A percentile compares a stretch with the other conserved stretches of the same genome.
These are phyloP conservation scores for Leccinellum luteum DNA, from an alignment of 768 basidiomycete genomes.

Conservation along the genomic window DNA sequence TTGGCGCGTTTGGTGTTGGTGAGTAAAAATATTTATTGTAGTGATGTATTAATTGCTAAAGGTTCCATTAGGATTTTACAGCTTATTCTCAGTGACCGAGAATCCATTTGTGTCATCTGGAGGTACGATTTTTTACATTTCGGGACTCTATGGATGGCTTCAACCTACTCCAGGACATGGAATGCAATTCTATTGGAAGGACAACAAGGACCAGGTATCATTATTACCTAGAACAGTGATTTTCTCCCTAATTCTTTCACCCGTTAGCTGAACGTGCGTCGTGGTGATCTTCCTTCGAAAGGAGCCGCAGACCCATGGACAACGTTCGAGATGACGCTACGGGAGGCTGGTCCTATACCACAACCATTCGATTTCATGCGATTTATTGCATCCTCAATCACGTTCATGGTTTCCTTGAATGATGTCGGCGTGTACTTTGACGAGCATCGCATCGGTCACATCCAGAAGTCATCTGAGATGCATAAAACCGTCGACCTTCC, in stretches of 20 bases:
- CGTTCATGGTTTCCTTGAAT: slow-evolving; percentile 82
- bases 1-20: slow-evolving; percentile 28
- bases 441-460: slow-evolving; percentile 62
- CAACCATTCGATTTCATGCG: slow-evolving; percentile 83
- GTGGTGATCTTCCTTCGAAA: slow-evolving; percentile 57
- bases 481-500: slow-evolving; percentile 53
- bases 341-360: slow-evolving; percentile 79
- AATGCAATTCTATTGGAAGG: slow-evolving; percentile 98
- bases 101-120: slow-evolving; percentile 82
- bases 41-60: not conserved
- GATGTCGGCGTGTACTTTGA: slow-evolving; percentile 83
- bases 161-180: slow-evolving; percentile 55
- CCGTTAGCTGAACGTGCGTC: slow-evolving; percentile 72
- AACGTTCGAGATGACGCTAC: slow-evolving; percentile 82
- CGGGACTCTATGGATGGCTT: not conserved
- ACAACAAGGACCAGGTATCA: slow-evolving; percentile 79
- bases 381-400: slow-evolving; percentile 88
- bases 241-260: slow-evolving; percentile 2
- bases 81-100: slow-evolving; percentile 79
- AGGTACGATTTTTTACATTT: slow-evolving; percentile 38
- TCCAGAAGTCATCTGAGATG: slow-evolving; percentile 60
- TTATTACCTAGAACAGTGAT: not conserved
- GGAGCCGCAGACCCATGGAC: slow-evolving; percentile 62
- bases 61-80: slow-evolving; percentile 58
- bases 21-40: not conserved